These are phyloP conservation scores for Penicillium frequentans DNA, from an alignment of 2,329 filamentous ascomycete genomes.

Conservation along the genomic window DNA sequence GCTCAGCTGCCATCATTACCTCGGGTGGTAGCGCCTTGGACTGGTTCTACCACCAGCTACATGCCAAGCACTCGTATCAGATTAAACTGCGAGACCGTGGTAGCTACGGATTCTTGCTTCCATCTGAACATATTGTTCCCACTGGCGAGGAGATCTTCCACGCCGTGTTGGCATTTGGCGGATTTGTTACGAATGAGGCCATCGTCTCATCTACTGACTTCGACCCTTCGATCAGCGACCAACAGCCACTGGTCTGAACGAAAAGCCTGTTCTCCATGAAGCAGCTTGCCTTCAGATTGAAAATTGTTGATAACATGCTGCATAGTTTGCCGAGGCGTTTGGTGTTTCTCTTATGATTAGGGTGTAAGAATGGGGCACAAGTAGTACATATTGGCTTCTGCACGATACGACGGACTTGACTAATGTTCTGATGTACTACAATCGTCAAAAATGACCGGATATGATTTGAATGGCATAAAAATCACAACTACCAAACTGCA, in stretches of 20 bases:
- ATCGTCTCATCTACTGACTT: background rate
- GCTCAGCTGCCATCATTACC: slow-evolving; percentile 58
- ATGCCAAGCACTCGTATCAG: slow-evolving; percentile 84
- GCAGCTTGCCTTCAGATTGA: background rate
- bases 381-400: slow-evolving; percentile 9
- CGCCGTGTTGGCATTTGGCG: slow-evolving; percentile 79
- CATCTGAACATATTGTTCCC: slow-evolving; percentile 81
- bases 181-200: slow-evolving; percentile 52
- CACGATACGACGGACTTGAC: background rate
- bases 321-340: slow-evolving; percentile 6
- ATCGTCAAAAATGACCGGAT: background rate
- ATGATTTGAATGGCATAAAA: background rate
- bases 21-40: slow-evolving; percentile 86
- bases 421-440: background rate
- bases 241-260: slow-evolving; percentile 4
- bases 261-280: background rate
- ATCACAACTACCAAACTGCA: background rate
- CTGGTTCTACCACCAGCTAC: slow-evolving; percentile 90
- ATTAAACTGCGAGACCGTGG: slow-evolving; percentile 90
- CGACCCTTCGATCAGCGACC: background rate
- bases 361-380: background rate
- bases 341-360: background rate
- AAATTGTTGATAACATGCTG: background rate
- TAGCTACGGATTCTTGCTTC: slow-evolving; percentile 89
- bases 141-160: slow-evolving; percentile 85